Conservation (phyloP, 129 eudicot species). For the Flaveria brownii region DNA sequence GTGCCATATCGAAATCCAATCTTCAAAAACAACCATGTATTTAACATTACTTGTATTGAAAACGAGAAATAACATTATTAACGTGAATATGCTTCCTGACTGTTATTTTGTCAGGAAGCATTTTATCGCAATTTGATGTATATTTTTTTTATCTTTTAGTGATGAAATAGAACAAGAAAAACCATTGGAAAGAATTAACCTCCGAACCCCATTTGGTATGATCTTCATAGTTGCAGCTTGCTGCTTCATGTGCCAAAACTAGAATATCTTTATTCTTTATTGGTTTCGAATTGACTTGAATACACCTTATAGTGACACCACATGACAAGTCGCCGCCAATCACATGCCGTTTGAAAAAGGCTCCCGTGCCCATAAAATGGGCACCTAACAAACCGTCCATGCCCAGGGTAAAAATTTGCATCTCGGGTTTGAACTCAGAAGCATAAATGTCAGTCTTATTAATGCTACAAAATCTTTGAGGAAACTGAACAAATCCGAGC, state of each 20-base stretch:
- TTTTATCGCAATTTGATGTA: background rate
- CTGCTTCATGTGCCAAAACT: constrained; percentile 41
- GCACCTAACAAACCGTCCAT: constrained; percentile 70
- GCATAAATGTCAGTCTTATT: constrained; percentile 62
- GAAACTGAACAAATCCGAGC: constrained; percentile 67
- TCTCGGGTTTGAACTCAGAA: constrained; percentile 39
- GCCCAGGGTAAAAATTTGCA: constrained; percentile 40
- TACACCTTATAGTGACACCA: background rate
- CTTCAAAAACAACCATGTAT: constrained; percentile 23
- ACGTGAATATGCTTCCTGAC: too few species aligned
- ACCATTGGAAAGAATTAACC: constrained; percentile 21
- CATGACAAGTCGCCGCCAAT: constrained; percentile 44
- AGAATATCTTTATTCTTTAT: constrained; percentile 30
- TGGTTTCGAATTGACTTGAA: constrained; percentile 2
- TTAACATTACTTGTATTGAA: too few species aligned
- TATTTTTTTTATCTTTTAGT: too few species aligned
- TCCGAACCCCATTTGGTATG: constrained; percentile 50
- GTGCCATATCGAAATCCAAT: constrained; percentile 68
- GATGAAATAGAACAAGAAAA: background rate
- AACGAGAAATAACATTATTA: too few species aligned
- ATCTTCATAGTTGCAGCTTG: constrained; percentile 51
- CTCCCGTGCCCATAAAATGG: constrained; percentile 56
- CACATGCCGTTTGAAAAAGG: constrained; percentile 48
- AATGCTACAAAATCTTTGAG: constrained; percentile 54
- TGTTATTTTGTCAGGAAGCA: too few species aligned